A percentile compares a stretch with the other conserved stretches of the same genome.
Evolutionary conservation across 192 early-diverging fungal species (phyloP).

Genomic region (Podila epigama): DNA sequence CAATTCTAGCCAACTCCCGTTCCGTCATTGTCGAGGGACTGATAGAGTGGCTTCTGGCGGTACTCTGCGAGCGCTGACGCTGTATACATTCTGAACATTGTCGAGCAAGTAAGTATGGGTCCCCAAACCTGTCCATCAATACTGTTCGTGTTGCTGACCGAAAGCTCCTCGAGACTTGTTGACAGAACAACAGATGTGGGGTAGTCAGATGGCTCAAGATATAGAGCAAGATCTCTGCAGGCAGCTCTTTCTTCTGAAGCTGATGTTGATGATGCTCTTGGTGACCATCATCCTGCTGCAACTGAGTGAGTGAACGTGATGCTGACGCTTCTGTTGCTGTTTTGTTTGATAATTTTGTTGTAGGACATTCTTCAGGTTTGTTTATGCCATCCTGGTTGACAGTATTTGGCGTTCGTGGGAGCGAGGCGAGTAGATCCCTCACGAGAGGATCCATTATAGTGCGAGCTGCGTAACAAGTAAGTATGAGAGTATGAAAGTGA

Average conservation of each 20-base stretch:
- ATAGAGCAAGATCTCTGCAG: constrained; percentile 18
- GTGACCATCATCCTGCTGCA: no score
- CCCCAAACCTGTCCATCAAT: constrained; percentile 27
- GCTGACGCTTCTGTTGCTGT: neutral
- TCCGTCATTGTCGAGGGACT: neutral
- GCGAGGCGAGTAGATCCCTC: neutral
- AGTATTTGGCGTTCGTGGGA: no score
- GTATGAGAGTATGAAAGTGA: no score
- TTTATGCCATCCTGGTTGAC: neutral
- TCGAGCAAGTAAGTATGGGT: neutral
- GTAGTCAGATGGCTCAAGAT: constrained; percentile 14
- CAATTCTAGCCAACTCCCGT: neutral
- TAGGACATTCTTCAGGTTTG: neutral
- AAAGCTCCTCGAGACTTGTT: constrained; percentile 21
- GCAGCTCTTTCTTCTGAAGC: neutral
- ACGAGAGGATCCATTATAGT: no score
- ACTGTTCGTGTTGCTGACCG: constrained; percentile 7
- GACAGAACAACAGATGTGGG: constrained; percentile 12
- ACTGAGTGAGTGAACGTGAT: neutral
- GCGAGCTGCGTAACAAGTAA: no score
- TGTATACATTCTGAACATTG: neutral
- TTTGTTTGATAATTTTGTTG: neutral
- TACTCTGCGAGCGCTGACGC: neutral
- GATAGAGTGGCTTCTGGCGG: neutral
- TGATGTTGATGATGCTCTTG: neutral